These are phyloP conservation scores for Abelmoschus esculentus DNA, from an alignment of 345 rosid genomes.

Conservation along the genomic window DNA sequence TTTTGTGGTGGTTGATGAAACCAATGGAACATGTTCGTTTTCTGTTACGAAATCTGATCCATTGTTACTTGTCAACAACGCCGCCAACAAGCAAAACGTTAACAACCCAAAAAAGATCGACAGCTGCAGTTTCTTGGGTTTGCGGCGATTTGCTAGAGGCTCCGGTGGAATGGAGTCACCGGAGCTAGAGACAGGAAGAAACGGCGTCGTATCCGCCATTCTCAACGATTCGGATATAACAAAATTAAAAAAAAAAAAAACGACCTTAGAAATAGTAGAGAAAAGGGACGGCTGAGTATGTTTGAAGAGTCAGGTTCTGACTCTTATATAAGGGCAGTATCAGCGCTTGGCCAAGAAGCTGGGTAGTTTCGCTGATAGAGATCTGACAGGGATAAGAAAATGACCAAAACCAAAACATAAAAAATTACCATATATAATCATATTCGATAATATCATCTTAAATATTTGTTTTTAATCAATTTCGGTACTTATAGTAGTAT, in stretches of 20 bases:
- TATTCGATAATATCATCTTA: too few relatives aligned
- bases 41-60: not conserved
- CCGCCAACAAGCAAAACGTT: constrained; percentile 26
- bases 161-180: constrained; percentile 2
- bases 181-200: constrained; percentile 12
- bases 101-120: constrained; percentile 26
- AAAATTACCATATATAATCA: not conserved
- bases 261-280: not conserved
- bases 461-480: too few relatives aligned
- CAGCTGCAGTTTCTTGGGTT: constrained; percentile 17
- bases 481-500: too few relatives aligned
- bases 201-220: constrained; percentile 19
- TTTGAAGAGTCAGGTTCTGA: not conserved
- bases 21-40: not conserved
- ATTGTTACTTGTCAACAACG: constrained; percentile 7
- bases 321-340: not conserved
- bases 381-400: not conserved
- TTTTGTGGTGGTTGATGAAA: not conserved
- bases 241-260: not conserved
- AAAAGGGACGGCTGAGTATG: not conserved
- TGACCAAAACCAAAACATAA: not conserved
- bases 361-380: not conserved
- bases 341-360: not conserved
- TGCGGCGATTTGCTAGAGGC: constrained; percentile 16
- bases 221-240: not conserved